A percentile compares a stretch with the other conserved stretches of the same genome.
Evolutionary conservation across 2,329 filamentous ascomycete genomes (phyloP).

Genomic region (Penicillium sp.): DNA sequence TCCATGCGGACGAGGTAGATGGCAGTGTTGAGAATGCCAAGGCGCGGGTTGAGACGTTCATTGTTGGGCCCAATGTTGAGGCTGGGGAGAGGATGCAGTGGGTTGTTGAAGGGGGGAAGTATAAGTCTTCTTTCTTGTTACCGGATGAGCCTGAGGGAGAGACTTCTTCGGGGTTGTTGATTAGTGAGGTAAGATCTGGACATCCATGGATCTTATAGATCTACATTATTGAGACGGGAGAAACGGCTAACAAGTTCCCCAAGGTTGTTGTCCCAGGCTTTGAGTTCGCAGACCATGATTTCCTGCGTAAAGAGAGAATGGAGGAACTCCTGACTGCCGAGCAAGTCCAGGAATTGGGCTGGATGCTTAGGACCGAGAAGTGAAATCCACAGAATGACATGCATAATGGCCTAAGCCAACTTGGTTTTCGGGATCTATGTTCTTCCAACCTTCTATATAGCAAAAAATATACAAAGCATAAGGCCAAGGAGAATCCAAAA

Average conservation of each 20-base stretch:
- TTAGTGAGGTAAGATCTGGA: constrained; percentile 46
- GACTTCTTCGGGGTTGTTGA: constrained; percentile 35
- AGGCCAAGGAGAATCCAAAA: neutral
- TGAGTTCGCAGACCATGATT: constrained; percentile 59
- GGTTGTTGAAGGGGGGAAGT: constrained; percentile 61
- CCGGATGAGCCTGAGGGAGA: constrained; percentile 28
- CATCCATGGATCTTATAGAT: neutral
- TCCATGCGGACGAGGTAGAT: constrained; percentile 40
- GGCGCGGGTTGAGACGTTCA: constrained; percentile 52
- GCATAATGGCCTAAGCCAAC: neutral
- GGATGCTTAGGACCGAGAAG: neutral
- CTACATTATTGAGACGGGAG: neutral
- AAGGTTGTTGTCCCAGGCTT: constrained; percentile 52
- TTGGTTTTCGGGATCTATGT: neutral
- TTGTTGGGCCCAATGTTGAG: constrained; percentile 52
- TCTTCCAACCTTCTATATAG: constrained; percentile 6
- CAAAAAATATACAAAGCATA: constrained; percentile 12
- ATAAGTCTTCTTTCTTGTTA: constrained; percentile 56
- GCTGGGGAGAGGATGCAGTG: constrained; percentile 57
- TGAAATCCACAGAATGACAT: neutral
- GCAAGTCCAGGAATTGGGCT: constrained; percentile 26
- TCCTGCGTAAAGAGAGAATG: constrained; percentile 48
- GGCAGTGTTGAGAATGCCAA: neutral
- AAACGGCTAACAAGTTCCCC: constrained; percentile 6
- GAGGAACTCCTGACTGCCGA: constrained; percentile 46